Evolutionary conservation across 2,329 filamentous ascomycete species (phyloP), one percentile per base, ranked within the genome.

Genomic region (Talaromyces sp.): DNA sequence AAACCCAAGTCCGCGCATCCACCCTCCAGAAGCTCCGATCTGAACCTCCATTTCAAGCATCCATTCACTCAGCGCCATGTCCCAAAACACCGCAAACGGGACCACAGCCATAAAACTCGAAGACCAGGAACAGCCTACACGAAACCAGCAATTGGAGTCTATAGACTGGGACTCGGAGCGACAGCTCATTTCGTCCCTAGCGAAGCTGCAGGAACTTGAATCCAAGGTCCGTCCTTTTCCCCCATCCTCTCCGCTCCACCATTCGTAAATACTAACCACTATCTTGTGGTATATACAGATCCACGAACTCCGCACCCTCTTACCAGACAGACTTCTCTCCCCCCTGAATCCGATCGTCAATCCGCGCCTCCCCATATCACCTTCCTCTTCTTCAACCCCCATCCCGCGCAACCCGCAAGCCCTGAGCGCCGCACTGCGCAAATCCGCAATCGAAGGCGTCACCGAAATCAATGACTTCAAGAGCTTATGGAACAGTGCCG

Each of bases 171-270:
- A 75, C 15, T 75, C 75, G 13, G 78, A 80, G 62, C 69, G 74
- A 27, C 74, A 77, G 62, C 71, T 80, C 7, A 74, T 80, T 11
- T 74, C 76, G 15, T 80, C 78, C 33, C 70, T 80, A 54, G 72
- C 75, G 13, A 78, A 78, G 57, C 70, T 80, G 3, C 78, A 80
- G 66, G 72, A 79, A 64, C 67, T 80, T 31, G 78, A 80, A 62
- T 47, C 66, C 41, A 70, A 68, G 63, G 70, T 69, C 8, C 47
- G 49, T 8, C 2, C 33, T n/a, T 11, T 5, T 22, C 49, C 25
- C 19, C n/a, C 7, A 31, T 31, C 7, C 27, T 31, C 27, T 31
- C 27, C 27, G 27, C 27, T 31, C 27, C 27, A 31, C 27, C 27
- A 31, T 31, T 31, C 27, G 1, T 5, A 31, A 31, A 31, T 31